These are phyloP conservation scores for Volutella citrinella DNA, from an alignment of 2,329 filamentous ascomycete species.

Conservation along the genomic window DNA sequence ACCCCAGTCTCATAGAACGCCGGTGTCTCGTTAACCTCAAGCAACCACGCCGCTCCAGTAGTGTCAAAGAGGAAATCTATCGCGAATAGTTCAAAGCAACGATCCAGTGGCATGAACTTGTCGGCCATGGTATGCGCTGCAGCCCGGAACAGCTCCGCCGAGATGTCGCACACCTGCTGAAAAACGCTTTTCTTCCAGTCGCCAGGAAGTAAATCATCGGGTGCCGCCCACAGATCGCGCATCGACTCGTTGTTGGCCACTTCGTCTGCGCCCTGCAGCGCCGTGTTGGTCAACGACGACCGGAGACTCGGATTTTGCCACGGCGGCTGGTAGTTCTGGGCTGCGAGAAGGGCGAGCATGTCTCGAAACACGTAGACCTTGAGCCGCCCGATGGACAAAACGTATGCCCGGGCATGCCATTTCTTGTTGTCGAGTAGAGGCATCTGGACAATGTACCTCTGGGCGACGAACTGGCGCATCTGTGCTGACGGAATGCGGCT, in stretches of 20 bases:
- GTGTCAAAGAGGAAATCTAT: constrained; percentile 35
- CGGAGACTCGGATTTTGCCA: constrained; percentile 33
- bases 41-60: constrained; percentile 29
- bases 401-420: constrained; percentile 37
- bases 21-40: constrained; percentile 38
- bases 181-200: constrained; percentile 33
- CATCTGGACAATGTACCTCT: constrained; percentile 33
- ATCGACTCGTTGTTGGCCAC: constrained; percentile 30
- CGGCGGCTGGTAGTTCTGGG: constrained; percentile 33
- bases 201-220: constrained; percentile 26
- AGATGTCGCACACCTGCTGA: constrained; percentile 32
- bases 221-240: constrained; percentile 31
- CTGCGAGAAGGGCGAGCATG: constrained; percentile 33
- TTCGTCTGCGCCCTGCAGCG: constrained; percentile 34
- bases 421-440: constrained; percentile 30
- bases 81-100: constrained; percentile 37
- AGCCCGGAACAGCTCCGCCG: constrained; percentile 31
- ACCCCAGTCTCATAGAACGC: constrained; percentile 35
- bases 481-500: constrained; percentile 35
- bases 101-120: constrained; percentile 34
- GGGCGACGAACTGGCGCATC: constrained; percentile 37
- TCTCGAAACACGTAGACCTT: constrained; percentile 37
- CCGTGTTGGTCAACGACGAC: constrained; percentile 36
- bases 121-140: constrained; percentile 37
- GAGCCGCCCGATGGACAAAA: constrained; percentile 33